phyloP scores from a whole-genome alignment of 768 basidiomycete genomes.

The Cubamyces lactineus region DNA sequence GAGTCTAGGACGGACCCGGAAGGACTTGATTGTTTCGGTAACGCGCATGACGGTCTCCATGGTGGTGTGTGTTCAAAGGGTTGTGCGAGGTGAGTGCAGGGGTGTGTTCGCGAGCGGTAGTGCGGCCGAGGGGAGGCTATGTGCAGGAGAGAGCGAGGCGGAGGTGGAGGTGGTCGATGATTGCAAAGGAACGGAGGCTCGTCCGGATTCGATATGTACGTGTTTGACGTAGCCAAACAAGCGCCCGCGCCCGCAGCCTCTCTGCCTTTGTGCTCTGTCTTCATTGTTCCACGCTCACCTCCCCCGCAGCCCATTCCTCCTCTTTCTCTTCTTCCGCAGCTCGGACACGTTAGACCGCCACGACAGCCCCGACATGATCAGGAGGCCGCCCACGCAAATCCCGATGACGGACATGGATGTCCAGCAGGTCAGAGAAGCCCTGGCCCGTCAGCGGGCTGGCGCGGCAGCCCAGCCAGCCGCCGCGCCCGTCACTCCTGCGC shows the following conservation, averaged over 20 bases:
- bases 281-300: slow-evolving; percentile 26
- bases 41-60: slow-evolving; percentile 74
- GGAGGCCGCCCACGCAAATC: slow-evolving; percentile 75
- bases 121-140: slow-evolving; percentile 13
- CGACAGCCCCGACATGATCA: slow-evolving; percentile 56
- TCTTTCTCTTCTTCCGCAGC: neutral
- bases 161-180: neutral
- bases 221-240: slow-evolving; percentile 19
- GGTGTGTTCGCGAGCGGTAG: neutral
- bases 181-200: neutral
- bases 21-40: slow-evolving; percentile 67
- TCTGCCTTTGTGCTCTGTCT: slow-evolving; percentile 15
- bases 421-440: slow-evolving; percentile 72
- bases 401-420: slow-evolving; percentile 78
- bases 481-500: slow-evolving; percentile 10
- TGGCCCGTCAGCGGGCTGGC: slow-evolving; percentile 39
- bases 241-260: slow-evolving; percentile 21
- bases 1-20: slow-evolving; percentile 57
- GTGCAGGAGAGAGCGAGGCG: slow-evolving; percentile 9
- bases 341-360: slow-evolving; percentile 27
- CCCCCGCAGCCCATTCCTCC: neutral
- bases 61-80: slow-evolving; percentile 3
- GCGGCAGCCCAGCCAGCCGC: slow-evolving; percentile 14
- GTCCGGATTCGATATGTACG: neutral
- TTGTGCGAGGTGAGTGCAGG: neutral